Conservation (phyloP, 129 eudicot genomes). For the Helichrysum umbraculigerum region DNA sequence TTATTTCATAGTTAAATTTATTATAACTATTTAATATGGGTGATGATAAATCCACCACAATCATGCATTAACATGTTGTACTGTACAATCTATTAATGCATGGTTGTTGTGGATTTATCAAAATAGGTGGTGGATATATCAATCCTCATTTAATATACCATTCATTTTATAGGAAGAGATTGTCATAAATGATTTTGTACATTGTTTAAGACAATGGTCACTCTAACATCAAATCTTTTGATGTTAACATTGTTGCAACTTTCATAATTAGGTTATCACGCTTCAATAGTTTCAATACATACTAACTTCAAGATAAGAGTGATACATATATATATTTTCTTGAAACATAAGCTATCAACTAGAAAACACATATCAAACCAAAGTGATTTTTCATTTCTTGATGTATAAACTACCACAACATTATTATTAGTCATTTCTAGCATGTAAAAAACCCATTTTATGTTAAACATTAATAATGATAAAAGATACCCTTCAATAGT, state of each 20-base stretch:
- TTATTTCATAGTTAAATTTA: no score
- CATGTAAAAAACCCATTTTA: conserved; percentile 9
- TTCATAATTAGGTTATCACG: neutral
- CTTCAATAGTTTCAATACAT: neutral
- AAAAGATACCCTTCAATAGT: conserved; percentile 19
- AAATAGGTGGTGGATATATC: no score
- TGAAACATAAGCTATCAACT: neutral
- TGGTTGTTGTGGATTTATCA: no score
- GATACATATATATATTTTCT: neutral
- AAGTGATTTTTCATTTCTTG: conserved; percentile 12
- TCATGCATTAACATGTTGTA: no score
- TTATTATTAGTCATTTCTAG: conserved; percentile 12
- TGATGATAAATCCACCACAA: no score
- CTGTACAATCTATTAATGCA: no score
- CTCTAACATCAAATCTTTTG: neutral
- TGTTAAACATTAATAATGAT: conserved; percentile 17
- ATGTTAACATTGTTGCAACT: neutral
- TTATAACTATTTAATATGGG: no score
- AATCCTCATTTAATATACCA: no score
- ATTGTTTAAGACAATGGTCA: neutral
- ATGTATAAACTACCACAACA: conserved; percentile 7
- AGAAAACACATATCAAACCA: neutral
- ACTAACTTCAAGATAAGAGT: neutral
- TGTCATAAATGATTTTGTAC: neutral
- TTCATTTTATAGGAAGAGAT: neutral